Evolutionary conservation across 352 stramenopile genomes (phyloP), one percentile per base, ranked within the genome.

Genomic region (Phytophthora tubulina): DNA sequence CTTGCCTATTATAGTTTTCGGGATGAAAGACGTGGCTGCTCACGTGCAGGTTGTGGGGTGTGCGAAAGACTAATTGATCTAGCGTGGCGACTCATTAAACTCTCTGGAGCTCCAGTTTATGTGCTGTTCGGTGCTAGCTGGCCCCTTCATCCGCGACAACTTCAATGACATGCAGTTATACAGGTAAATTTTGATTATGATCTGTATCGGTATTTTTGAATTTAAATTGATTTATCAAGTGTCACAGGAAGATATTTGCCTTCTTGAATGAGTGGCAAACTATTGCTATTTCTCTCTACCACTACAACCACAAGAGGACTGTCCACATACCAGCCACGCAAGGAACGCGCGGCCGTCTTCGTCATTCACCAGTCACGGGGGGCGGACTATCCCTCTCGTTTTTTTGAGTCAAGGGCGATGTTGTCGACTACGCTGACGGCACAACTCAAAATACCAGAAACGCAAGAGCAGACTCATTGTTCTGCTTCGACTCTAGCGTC

Each of bases 251-350:
- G 11, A 39, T 39, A 39, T 39, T 39, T 11, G 35, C 35, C 11
- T 27, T 27, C 21, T 27, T 27, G 21, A 21, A 21, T 21, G 21
- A 21, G 41, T n/a, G 14, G 41, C 41, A 46, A 27, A 46, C 44
- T 30, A 31, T 27, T 32, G 9, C 7, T 27, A 13, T 21, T 17
- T 17, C 42, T 21, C 42, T 49, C 42, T 49, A 10, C 35, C n/a
- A 31, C 7, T 14, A 27, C 17, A 30, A 50, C 44, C 44, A 15
- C 10, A 8, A 6, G n/a, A 50, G 17, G 44, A 33, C 44, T 50
- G n/a, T 13, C 44, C 44, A 15, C 44, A 50, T 50, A 50, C 44
- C 44, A 50, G 44, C 44, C 44, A 50, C 44, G 44, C 44, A 50
- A 50, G 44, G 17, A 50, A 13, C 44, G 41, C 9, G 41, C 21